Percentiles rank a stretch among this genome's conserved stretches.
Evolutionary conservation across 176 grass and related monocot species (phyloP).

Genomic region (Cenchrus fungigraminus): DNA sequence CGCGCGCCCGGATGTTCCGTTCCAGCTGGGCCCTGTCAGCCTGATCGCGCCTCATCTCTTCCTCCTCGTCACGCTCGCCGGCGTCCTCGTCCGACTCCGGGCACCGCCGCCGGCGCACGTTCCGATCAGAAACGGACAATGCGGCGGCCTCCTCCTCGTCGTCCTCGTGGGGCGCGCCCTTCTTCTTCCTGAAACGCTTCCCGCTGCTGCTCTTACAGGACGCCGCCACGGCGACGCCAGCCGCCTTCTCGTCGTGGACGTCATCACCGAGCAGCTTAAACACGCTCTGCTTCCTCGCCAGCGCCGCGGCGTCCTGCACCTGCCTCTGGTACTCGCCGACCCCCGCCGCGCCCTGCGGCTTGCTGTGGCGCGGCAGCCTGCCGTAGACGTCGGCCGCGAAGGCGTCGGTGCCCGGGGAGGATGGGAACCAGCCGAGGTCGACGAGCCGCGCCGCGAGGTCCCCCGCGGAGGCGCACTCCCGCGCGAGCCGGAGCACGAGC

Average conservation of each 20-base stretch:
- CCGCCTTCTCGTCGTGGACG: not conserved
- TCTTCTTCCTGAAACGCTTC: conserved; percentile 42
- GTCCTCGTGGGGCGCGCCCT: not conserved
- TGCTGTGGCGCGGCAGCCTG: conserved; percentile 7
- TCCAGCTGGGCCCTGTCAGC: conserved; percentile 35
- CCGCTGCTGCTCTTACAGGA: not conserved
- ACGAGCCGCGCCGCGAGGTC: conserved; percentile 46
- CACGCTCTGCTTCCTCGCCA: conserved; percentile 34
- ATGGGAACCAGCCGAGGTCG: conserved; percentile 37
- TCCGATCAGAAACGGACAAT: not conserved
- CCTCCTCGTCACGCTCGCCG: conserved; percentile 17
- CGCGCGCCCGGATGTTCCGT: conserved; percentile 37
- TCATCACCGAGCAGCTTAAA: conserved; percentile 38
- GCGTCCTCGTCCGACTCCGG: conserved; percentile 13
- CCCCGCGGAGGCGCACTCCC: conserved; percentile 38
- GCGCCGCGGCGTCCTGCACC: conserved; percentile 29
- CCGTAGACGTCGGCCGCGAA: conserved; percentile 43
- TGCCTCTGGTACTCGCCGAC: conserved; percentile 38
- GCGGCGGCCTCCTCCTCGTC: not conserved
- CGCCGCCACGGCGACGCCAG: not conserved
- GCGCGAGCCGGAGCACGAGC: conserved; percentile 42
- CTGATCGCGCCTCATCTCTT: conserved; percentile 47
- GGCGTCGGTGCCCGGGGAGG: conserved; percentile 31
- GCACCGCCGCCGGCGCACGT: not conserved
- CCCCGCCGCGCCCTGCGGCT: not conserved